Base-by-base conservation (phyloP, 202 grass and related monocot species). In the Zoysia matrella region DNA sequence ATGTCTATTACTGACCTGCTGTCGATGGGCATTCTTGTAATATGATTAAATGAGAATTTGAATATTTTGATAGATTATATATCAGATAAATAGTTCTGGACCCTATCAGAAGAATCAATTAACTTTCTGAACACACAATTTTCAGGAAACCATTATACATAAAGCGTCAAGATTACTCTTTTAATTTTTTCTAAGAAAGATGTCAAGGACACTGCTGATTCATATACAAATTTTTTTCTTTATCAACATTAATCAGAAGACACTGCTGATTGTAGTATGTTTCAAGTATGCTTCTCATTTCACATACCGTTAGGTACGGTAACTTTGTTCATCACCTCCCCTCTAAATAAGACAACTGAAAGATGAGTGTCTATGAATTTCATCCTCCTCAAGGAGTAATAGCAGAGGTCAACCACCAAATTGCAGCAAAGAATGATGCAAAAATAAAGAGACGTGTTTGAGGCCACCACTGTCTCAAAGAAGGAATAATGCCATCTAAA, bases 381-480 rank as follows among this genome's bases (percentile, higher is more conserved):
- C 79, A 75, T 90, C 88, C n/a, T 83, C 57, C 70, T 90, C 88
- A 90, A 71, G 75, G 72, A 56, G 48, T 79, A 80, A 62, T 82
- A 73, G 57, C 76, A 80, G 15, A 83, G 69, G 80, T 87, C 88
- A 90, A 79, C 75, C 48, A 8, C 10, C 65, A 76, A 70, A 83
- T 80, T 60, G 75, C 80, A 86, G 60, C 57, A 71, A 83, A 62
- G 80, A 76, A 87, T 79, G 43, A 87, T 84, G 64, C 84, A 80
- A 58, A 83, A 86, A 83, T 87, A 83, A 90, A 83, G 75, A 71
- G 40, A 65, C 49, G 48, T 8, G 73, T 69, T 64, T 83, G 83
- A 83, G 88, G 79, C 80, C 69, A 79, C 48, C 80, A 66, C 61
- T 75, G 39, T 66, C 67, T 56, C 45, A 61, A 61, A 86, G 16